Conservation (phyloP, 2,329 filamentous ascomycete genomes). For the Fusarium tanahbumbuense region DNA sequence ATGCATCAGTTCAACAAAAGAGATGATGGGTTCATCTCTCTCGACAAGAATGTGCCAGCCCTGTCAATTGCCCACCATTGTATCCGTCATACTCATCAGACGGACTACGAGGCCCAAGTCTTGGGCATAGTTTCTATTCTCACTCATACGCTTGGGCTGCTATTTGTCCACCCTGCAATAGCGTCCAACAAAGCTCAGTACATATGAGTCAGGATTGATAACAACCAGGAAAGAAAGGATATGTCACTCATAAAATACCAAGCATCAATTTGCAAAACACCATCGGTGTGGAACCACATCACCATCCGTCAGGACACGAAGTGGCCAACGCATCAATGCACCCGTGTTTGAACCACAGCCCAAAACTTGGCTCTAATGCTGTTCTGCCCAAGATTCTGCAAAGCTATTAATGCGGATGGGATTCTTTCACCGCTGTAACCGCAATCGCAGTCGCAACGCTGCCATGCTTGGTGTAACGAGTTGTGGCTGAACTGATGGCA, state of each 20-base stretch:
- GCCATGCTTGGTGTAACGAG: slow-evolving; percentile 12
- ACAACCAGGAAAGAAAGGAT: slow-evolving; percentile 23
- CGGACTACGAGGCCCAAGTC: slow-evolving; percentile 24
- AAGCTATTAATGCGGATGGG: slow-evolving; percentile 32
- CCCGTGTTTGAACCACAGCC: slow-evolving; percentile 23
- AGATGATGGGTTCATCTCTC: slow-evolving; percentile 30
- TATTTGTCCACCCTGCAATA: slow-evolving; percentile 19
- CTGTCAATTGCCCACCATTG: slow-evolving; percentile 13
- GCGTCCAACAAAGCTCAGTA: slow-evolving; percentile 10
- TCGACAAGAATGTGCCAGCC: slow-evolving; percentile 13
- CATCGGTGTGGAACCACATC: slow-evolving; percentile 37
- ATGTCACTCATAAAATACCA: slow-evolving; percentile 27
- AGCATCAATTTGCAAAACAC: slow-evolving; percentile 29
- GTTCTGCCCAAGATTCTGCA: slow-evolving; percentile 36
- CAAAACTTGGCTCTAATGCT: slow-evolving; percentile 39
- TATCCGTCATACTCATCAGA: slow-evolving; percentile 8
- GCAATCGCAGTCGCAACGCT: slow-evolving; percentile 22
- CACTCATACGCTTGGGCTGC: slow-evolving; percentile 14
- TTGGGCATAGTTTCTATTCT: slow-evolving; percentile 22
- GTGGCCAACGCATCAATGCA: slow-evolving; percentile 42
- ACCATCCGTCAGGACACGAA: slow-evolving; percentile 31
- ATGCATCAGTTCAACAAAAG: slow-evolving; percentile 31
- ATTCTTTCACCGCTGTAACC: slow-evolving; percentile 35
- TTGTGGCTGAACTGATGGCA: slow-evolving; percentile 27
- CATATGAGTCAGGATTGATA: slow-evolving; percentile 38